Percentiles rank a stretch among this genome's conserved stretches.
Conservation (phyloP, 2,329 filamentous ascomycete genomes). For the Xylariaceae sp. region DNA sequence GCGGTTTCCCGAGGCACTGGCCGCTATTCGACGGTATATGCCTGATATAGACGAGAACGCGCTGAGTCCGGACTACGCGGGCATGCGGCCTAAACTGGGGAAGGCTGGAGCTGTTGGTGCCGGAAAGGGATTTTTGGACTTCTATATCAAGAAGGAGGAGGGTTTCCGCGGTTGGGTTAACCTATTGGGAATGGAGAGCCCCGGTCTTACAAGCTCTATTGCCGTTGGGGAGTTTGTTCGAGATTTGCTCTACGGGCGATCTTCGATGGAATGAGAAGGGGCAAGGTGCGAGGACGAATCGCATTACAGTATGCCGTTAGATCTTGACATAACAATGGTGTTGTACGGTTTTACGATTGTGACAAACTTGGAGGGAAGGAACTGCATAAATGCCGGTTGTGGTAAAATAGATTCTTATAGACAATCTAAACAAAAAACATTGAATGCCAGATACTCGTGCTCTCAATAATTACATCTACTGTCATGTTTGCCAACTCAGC, state of each 20-base stretch:
- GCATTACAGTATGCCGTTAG: too few species aligned
- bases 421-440: too few species aligned
- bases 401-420: too few species aligned
- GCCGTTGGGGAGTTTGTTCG: slow-evolving; percentile 78
- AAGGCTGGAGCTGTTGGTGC: slow-evolving; percentile 54
- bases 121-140: slow-evolving; percentile 76
- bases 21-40: slow-evolving; percentile 74
- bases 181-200: slow-evolving; percentile 87
- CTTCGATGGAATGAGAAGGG: too few species aligned
- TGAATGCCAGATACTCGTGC: too few species aligned
- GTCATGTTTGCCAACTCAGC: too few species aligned
- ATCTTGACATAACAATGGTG: too few species aligned
- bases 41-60: slow-evolving; percentile 64
- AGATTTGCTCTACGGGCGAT: slow-evolving; percentile 43
- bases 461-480: too few species aligned
- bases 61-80: slow-evolving; percentile 80
- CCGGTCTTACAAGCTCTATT: slow-evolving; percentile 80
- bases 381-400: too few species aligned
- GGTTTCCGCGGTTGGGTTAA: slow-evolving; percentile 83
- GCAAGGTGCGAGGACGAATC: not conserved
- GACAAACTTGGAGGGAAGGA: too few species aligned
- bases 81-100: slow-evolving; percentile 82
- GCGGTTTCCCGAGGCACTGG: slow-evolving; percentile 62
- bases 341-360: too few species aligned
- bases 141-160: slow-evolving; percentile 72